phyloP scores from a whole-genome alignment of 768 basidiomycete species.

The Boletus reticulatus region DNA sequence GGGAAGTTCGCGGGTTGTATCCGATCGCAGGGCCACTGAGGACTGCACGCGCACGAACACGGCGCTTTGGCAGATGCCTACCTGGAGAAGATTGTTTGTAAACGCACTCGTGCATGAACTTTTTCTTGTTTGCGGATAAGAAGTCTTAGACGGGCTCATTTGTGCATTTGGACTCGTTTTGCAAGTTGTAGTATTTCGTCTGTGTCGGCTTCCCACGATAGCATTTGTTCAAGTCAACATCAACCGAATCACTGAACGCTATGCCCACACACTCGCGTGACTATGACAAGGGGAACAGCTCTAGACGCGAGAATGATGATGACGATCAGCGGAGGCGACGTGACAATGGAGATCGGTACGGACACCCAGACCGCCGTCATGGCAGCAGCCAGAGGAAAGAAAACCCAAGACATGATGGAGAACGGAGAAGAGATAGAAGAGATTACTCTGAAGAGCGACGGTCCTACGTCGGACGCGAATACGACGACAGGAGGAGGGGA shows the following conservation, averaged over 20 bases:
- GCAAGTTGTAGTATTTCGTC: neutral
- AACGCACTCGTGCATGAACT: neutral
- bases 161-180: neutral
- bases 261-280: conserved; percentile 20
- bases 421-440: conserved; percentile 17
- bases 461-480: conserved; percentile 18
- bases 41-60: conserved; percentile 4
- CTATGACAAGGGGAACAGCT: conserved; percentile 6
- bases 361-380: conserved; percentile 15
- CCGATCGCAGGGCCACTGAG: conserved; percentile 2
- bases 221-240: neutral
- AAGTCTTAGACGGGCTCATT: neutral
- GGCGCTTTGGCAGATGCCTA: conserved; percentile 17
- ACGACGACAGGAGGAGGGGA: conserved; percentile 18
- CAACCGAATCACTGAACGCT: neutral
- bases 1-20: conserved; percentile 6
- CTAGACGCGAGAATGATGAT: conserved; percentile 12
- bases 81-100: conserved; percentile 11
- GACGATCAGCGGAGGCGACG: conserved; percentile 9
- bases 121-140: neutral
- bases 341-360: conserved; percentile 2
- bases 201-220: conserved; percentile 18
- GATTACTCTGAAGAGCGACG: conserved; percentile 17
- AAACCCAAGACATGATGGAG: conserved; percentile 21
- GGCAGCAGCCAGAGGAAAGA: conserved; percentile 13